Evolutionary conservation across 2,329 filamentous ascomycete species (phyloP).

Genomic region (Ampelomyces quisqualis): DNA sequence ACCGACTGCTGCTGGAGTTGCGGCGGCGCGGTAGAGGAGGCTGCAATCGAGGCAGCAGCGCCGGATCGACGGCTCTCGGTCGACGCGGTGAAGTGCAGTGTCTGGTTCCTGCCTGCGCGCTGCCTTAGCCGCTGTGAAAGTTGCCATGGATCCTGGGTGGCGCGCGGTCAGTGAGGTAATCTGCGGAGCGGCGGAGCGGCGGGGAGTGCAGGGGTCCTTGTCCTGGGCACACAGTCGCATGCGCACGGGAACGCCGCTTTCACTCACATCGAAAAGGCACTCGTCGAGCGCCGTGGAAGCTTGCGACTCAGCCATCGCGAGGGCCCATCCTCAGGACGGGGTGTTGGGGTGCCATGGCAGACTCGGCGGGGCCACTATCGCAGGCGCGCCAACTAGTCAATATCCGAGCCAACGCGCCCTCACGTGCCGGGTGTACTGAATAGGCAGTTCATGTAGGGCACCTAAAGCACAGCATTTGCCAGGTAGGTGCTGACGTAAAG

Average conservation of each 20-base stretch:
- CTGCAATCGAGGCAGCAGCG: slow-evolving; percentile 10
- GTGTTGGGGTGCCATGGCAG: slow-evolving; percentile 18
- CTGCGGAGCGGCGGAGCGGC: slow-evolving; percentile 19
- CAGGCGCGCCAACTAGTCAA: slow-evolving; percentile 17
- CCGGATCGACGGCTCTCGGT: slow-evolving; percentile 19
- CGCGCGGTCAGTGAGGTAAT: slow-evolving; percentile 28
- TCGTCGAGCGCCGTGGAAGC: slow-evolving; percentile 31
- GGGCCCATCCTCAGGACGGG: slow-evolving; percentile 7
- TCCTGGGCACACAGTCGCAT: slow-evolving; percentile 19
- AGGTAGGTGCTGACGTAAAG: too few relatives aligned
- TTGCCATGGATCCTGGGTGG: slow-evolving; percentile 39
- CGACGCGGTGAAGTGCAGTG: slow-evolving; percentile 28
- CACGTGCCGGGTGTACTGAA: slow-evolving; percentile 16
- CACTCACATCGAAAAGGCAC: slow-evolving; percentile 39
- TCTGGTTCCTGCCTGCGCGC: slow-evolving; percentile 30
- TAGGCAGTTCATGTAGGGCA: too few relatives aligned
- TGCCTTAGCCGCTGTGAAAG: slow-evolving; percentile 41
- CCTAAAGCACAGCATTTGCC: too few relatives aligned
- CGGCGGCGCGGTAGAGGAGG: slow-evolving; percentile 9
- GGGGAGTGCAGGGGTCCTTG: slow-evolving; percentile 28
- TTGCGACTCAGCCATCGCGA: slow-evolving; percentile 37
- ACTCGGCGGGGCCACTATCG: slow-evolving; percentile 9
- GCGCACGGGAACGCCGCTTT: slow-evolving; percentile 17
- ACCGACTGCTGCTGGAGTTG: too few relatives aligned
- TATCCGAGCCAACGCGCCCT: slow-evolving; percentile 17